phyloP scores from a whole-genome alignment of 2,329 filamentous ascomycete species.

The Pseudocercospora eumusae region DNA sequence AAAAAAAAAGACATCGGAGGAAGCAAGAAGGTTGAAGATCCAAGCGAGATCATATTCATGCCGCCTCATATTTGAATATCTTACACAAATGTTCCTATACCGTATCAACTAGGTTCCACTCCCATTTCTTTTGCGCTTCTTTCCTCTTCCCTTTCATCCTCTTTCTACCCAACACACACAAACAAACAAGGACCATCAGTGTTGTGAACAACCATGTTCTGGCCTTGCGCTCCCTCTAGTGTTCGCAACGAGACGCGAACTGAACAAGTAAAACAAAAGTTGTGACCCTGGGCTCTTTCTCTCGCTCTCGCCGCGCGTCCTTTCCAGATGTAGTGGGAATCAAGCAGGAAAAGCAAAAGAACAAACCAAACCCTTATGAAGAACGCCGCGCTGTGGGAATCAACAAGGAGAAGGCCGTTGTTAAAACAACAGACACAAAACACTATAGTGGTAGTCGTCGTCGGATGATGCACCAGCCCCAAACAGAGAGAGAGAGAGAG shows the following conservation, averaged over 20 bases:
- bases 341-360: background rate
- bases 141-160: background rate
- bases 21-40: background rate
- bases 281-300: background rate
- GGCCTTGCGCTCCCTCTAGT: background rate
- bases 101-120: slow-evolving; percentile 1
- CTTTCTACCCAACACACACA: background rate
- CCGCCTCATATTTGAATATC: slow-evolving; percentile 6
- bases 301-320: background rate
- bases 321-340: slow-evolving; percentile 3
- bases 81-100: slow-evolving; percentile 10
- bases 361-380: background rate
- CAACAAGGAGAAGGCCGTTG: slow-evolving; percentile 6
- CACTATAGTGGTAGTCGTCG: slow-evolving; percentile 6
- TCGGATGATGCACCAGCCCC: slow-evolving; percentile 8
- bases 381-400: slow-evolving; percentile 11
- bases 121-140: background rate
- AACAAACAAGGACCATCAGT: background rate
- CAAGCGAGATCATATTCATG: slow-evolving; percentile 7
- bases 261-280: background rate
- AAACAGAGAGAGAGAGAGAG: background rate
- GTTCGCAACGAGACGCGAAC: background rate
- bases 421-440: slow-evolving; percentile 6
- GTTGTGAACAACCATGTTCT: background rate
- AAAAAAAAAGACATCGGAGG: background rate